phyloP scores from a whole-genome alignment of 1,139 yeast genomes.

The Blastobotrys elegans region DNA sequence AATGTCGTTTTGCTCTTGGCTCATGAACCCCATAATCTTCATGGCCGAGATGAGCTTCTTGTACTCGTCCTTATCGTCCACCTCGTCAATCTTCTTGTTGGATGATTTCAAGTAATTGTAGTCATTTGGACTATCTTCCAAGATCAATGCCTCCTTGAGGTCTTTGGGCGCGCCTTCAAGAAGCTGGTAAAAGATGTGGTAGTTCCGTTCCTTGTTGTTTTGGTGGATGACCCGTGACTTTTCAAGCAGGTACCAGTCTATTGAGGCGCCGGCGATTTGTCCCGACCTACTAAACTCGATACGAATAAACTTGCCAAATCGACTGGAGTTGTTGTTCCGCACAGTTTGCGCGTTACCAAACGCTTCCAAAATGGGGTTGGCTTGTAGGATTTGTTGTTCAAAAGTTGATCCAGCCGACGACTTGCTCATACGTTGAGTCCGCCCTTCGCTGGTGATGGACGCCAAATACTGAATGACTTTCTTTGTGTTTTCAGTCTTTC shows the following conservation, averaged over 20 bases:
- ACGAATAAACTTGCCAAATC: conserved; percentile 94
- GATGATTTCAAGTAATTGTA: conserved; percentile 60
- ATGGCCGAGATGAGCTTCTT: conserved; percentile 58
- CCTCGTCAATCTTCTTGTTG: conserved; percentile 54
- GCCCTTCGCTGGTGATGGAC: conserved; percentile 48
- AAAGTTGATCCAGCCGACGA: conserved; percentile 37
- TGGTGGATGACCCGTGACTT: conserved; percentile 91
- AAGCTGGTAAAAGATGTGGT: conserved; percentile 88
- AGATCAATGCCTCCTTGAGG: conserved; percentile 45
- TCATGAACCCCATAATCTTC: conserved; percentile 63
- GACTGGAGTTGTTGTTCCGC: conserved; percentile 87
- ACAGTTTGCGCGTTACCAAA: conserved; percentile 98
- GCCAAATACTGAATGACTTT: conserved; percentile 90
- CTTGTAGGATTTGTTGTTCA: conserved; percentile 83
- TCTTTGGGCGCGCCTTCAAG: conserved; percentile 58
- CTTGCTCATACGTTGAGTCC: conserved; percentile 2
- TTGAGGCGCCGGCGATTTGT: conserved; percentile 78
- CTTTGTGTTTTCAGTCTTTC: conserved; percentile 97
- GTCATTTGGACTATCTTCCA: conserved; percentile 40
- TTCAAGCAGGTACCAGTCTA: conserved; percentile 91
- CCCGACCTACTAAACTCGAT: conserved; percentile 68
- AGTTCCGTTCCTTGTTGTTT: conserved; percentile 72
- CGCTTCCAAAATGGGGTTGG: conserved; percentile 92
- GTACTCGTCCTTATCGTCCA: conserved; percentile 72
- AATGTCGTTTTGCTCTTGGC: conserved; percentile 52